phyloP scores from a whole-genome alignment of 2,329 filamentous ascomycete species.

The Fusarium circinatum region DNA sequence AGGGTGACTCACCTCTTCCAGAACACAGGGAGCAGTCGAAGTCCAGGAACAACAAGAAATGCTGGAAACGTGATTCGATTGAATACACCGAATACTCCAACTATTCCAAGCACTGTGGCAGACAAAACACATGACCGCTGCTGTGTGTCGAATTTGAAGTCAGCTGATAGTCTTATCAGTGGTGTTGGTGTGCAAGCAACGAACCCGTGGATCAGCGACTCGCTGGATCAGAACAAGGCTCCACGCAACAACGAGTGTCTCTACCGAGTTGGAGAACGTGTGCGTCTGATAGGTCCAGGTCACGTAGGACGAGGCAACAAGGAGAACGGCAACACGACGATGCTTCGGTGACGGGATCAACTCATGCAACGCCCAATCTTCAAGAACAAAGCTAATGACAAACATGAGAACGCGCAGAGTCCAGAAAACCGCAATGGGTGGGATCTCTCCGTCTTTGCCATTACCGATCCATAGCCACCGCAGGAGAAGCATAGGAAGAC shows the following conservation, averaged over 20 bases:
- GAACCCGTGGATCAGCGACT: conserved; percentile 81
- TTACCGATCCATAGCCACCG: conserved; percentile 93
- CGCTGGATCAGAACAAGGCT: conserved; percentile 90
- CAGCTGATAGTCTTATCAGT: conserved; percentile 20
- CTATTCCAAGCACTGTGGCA: conserved; percentile 80
- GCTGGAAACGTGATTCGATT: conserved; percentile 98
- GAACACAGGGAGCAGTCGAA: conserved; percentile 88
- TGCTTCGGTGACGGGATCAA: conserved; percentile 79
- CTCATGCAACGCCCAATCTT: conserved; percentile 97
- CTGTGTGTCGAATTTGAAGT: conserved; percentile 54
- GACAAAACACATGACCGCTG: conserved; percentile 80
- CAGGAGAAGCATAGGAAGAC: conserved; percentile 89
- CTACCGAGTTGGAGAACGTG: conserved; percentile 97
- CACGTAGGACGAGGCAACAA: conserved; percentile 96
- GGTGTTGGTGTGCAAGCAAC: conserved; percentile 41
- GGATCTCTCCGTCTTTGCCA: conserved; percentile 77
- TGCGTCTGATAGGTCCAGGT: conserved; percentile 99
- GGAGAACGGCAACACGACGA: conserved; percentile 78
- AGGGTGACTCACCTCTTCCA: conserved; percentile 72
- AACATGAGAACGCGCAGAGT: conserved; percentile 92
- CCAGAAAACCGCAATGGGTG: conserved; percentile 91
- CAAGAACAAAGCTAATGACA: conserved; percentile 91
- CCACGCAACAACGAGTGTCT: conserved; percentile 94
- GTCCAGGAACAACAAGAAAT: conserved; percentile 84
- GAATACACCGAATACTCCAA: conserved; percentile 88